phyloP scores from a whole-genome alignment of 2,329 filamentous ascomycete species.

The Stagonosporopsis vannaccii region DNA sequence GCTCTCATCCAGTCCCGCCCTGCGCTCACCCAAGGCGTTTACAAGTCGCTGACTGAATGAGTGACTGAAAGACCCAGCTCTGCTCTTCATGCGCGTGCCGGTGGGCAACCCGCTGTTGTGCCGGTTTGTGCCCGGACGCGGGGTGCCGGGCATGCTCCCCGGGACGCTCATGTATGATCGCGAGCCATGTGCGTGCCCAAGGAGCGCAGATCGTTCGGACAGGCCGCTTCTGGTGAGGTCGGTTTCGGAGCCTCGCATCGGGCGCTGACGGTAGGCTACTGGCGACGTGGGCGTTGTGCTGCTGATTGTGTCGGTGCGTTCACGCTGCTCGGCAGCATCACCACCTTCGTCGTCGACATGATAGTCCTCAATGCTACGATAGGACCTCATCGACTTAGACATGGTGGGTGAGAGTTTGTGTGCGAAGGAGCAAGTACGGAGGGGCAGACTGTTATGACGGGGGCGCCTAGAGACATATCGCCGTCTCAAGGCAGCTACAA shows the following conservation, averaged over 20 bases:
- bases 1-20: slow-evolving; percentile 61
- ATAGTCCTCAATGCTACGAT: slow-evolving; percentile 44
- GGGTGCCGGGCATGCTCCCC: slow-evolving; percentile 50
- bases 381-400: slow-evolving; percentile 47
- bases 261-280: slow-evolving; percentile 38
- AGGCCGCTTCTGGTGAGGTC: slow-evolving; percentile 45
- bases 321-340: slow-evolving; percentile 40
- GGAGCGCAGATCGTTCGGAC: slow-evolving; percentile 58
- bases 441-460: slow-evolving; percentile 19
- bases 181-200: slow-evolving; percentile 48
- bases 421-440: slow-evolving; percentile 15
- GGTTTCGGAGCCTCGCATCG: slow-evolving; percentile 44
- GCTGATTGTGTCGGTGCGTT: slow-evolving; percentile 42
- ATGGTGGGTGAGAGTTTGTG: slow-evolving; percentile 30
- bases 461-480: slow-evolving; percentile 13
- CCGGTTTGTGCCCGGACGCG: slow-evolving; percentile 49
- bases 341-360: slow-evolving; percentile 46
- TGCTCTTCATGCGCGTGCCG: slow-evolving; percentile 43
- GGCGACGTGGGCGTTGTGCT: slow-evolving; percentile 47
- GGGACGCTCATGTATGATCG: slow-evolving; percentile 55
- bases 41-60: slow-evolving; percentile 60
- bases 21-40: slow-evolving; percentile 61
- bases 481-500: slow-evolving; percentile 15
- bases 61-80: slow-evolving; percentile 44
- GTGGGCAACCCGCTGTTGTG: slow-evolving; percentile 47